A percentile compares a stretch with the other conserved stretches of the same genome.
Evolutionary conservation across 306 rosid species (phyloP).

Genomic region (Sechiopsis laciniata): DNA sequence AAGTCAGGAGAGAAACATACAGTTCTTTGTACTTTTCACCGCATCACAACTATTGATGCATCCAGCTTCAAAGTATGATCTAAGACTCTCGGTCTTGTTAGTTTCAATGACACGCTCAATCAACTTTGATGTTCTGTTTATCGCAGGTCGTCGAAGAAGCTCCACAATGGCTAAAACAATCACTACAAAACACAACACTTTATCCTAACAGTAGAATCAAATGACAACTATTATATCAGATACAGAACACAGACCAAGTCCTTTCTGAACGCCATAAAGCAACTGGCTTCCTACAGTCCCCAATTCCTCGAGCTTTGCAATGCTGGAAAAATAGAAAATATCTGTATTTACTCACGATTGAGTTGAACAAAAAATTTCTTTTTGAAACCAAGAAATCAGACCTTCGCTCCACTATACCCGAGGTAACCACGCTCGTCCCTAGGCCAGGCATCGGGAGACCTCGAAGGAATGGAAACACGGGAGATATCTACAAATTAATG

Average conservation of each 20-base stretch:
- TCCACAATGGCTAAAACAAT: constrained; percentile 29
- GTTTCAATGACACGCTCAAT: constrained; percentile 41
- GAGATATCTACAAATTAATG: too few relatives aligned
- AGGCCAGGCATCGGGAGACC: too few relatives aligned
- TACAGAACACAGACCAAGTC: constrained; percentile 46
- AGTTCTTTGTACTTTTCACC: constrained; percentile 38
- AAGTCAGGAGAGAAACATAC: constrained; percentile 25
- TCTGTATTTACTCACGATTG: too few relatives aligned
- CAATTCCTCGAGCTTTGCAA: constrained; percentile 54
- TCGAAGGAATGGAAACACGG: too few relatives aligned
- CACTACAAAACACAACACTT: not conserved
- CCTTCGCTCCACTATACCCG: too few relatives aligned
- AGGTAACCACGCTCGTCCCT: too few relatives aligned
- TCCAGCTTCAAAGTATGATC: constrained; percentile 54
- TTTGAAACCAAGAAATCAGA: too few relatives aligned
- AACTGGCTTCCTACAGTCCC: constrained; percentile 51
- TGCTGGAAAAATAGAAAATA: constrained; percentile 47
- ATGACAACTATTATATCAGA: constrained; percentile 21
- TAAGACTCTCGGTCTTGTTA: constrained; percentile 49
- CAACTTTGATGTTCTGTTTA: constrained; percentile 47
- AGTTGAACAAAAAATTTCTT: too few relatives aligned
- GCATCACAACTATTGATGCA: constrained; percentile 44
- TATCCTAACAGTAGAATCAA: not conserved
- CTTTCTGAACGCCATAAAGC: constrained; percentile 55
- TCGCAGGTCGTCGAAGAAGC: constrained; percentile 51